A percentile compares a stretch with the other conserved stretches of the same genome.
Conservation (phyloP, 345 rosid genomes). For the Capsella bursapastoris region DNA sequence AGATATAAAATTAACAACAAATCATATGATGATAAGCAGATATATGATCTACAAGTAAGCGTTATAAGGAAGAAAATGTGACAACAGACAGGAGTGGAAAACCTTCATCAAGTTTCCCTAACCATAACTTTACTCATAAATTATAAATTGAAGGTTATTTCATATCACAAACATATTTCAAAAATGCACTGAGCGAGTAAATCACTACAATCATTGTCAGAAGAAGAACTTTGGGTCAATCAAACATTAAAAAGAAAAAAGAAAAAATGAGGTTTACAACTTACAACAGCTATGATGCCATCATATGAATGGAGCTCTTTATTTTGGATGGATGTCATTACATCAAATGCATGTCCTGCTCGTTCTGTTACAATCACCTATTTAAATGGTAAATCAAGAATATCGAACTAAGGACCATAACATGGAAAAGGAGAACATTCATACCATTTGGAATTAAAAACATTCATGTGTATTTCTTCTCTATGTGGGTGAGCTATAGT, state of each 20-base stretch:
- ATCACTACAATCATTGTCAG: constrained; percentile 5
- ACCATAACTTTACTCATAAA: constrained; percentile 22
- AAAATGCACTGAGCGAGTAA: constrained; percentile 7
- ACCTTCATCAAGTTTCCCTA: constrained; percentile 20
- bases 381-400: constrained; percentile 27
- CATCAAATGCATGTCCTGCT: constrained; percentile 89
- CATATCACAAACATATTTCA: background rate
- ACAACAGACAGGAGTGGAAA: constrained; percentile 20
- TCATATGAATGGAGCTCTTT: constrained; percentile 73
- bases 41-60: constrained; percentile 20
- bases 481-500: background rate
- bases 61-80: background rate
- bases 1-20: background rate
- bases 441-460: constrained; percentile 6
- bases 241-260: background rate
- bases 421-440: background rate
- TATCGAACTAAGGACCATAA: constrained; percentile 18
- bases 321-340: constrained; percentile 60
- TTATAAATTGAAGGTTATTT: background rate
- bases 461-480: background rate
- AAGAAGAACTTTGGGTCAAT: background rate
- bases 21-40: constrained; percentile 4
- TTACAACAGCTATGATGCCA: constrained; percentile 88
- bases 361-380: constrained; percentile 84
- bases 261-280: constrained; percentile 38